Base-by-base conservation (phyloP, 2,329 filamentous ascomycete species). In the Fusarium siculi region DNA sequence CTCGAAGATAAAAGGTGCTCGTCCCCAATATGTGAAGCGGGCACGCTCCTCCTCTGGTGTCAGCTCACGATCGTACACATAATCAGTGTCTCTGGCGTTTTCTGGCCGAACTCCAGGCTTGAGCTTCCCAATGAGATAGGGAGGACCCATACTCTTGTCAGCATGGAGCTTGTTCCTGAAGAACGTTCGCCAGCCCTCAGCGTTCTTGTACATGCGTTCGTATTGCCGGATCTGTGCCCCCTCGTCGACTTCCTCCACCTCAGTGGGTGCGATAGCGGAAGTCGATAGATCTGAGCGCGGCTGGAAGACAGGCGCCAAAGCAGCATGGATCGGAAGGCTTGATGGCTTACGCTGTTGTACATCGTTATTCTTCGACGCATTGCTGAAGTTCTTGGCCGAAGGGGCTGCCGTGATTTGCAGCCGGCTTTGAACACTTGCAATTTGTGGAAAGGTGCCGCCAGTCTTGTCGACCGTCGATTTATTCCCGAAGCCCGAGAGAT, bases 11-110 rank as follows among this genome's bases (percentile, higher is more conserved):
- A 81, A 83, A 46, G 89, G 85, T 21, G 87, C 85, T 47, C 87
- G 86, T 15, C 87, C 89, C 88, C 89, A 92, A 77, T 90, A 91
- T 70, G 90, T 80, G 70, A 87, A 85, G 49, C 89, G 87, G 70
- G 90, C 88, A 60, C 87, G 86, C 50, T 87, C 80, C 76, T 92
- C 90, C 55, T 89, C 89, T 6, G 87, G 84, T 1, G 86, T 91
- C 37, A 92, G 80, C n/a, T 87, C 83, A 58, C 90, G 86, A 37
- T 81, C 81, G 73, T 92, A 92, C 37, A 84, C 76, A 75, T 89
- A 89, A 72, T 90, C 88, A 11, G 79, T 80, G 34, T 84, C 80
- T 32, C 77, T 82, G 30, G 83, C 85, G 18, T 78, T 80, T 36
- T 83, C 82, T n/a, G 82, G 77, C 25, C 81, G 81, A 56, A 85